phyloP scores from a whole-genome alignment of 345 rosid species.

The Corymbia maculata region DNA sequence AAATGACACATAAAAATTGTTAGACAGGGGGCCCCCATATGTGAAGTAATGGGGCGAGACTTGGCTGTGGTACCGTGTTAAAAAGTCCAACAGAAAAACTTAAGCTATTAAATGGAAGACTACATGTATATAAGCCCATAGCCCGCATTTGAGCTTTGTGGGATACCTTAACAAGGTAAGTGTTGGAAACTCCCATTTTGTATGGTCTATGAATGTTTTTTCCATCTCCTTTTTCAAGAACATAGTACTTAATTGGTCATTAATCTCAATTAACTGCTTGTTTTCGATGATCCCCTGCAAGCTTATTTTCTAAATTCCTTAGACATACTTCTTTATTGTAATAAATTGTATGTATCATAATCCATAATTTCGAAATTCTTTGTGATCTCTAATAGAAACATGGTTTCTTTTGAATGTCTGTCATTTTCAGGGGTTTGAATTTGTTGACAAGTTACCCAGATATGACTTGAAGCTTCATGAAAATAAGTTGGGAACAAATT shows the following conservation, averaged over 20 bases:
- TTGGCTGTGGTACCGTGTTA: neutral
- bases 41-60: neutral
- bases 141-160: neutral
- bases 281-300: neutral
- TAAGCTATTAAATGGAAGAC: neutral
- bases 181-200: neutral
- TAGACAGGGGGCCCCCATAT: neutral
- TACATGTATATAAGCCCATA: neutral
- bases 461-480: neutral
- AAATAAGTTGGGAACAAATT: neutral
- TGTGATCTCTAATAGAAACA: neutral
- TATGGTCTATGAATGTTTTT: neutral
- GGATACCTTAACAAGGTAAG: neutral
- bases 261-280: neutral
- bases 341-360: neutral
- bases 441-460: neutral
- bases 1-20: neutral
- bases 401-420: neutral
- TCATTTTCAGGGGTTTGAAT: neutral
- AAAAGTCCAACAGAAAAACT: neutral
- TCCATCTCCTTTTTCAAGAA: neutral
- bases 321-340: neutral
- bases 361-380: neutral
- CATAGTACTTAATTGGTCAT: neutral
- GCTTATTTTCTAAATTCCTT: neutral